These are phyloP conservation scores for Nelumbo lutea DNA, from an alignment of 164 flowering plant genomes.

Conservation along the genomic window DNA sequence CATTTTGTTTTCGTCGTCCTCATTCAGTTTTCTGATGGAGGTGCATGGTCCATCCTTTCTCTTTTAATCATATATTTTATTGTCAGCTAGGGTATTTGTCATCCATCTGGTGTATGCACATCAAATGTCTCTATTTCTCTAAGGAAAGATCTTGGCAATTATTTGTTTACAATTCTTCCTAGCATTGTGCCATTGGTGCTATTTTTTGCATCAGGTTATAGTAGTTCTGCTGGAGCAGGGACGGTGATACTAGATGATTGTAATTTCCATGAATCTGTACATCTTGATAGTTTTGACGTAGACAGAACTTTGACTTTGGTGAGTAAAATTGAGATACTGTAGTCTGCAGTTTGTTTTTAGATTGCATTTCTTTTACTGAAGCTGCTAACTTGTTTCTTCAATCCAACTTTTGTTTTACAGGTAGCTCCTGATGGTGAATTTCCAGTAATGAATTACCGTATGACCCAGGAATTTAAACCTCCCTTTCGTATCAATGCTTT, in stretches of 20 bases:
- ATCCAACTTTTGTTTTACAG: slow-evolving; percentile 27
- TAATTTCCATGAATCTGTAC: slow-evolving; percentile 96
- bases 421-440: slow-evolving; percentile 98
- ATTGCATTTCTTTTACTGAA: neutral
- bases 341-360: slow-evolving; percentile 1
- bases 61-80: too few species aligned
- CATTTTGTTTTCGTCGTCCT: too few species aligned
- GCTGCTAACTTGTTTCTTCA: slow-evolving; percentile 1
- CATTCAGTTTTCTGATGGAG: too few species aligned
- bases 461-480: slow-evolving; percentile 96
- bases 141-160: neutral
- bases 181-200: neutral
- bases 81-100: neutral
- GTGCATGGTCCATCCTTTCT: too few species aligned
- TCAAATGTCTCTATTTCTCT: neutral
- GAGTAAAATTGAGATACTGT: slow-evolving; percentile 24
- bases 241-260: slow-evolving; percentile 89
- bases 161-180: neutral
- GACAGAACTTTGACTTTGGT: slow-evolving; percentile 85
- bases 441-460: slow-evolving; percentile 95
- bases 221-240: slow-evolving; percentile 77
- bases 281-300: slow-evolving; percentile 86
- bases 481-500: slow-evolving; percentile 80
- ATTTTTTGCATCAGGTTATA: slow-evolving; percentile 47
- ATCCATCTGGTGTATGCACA: neutral